phyloP scores from a whole-genome alignment of 176 grass and related monocot genomes.

The Urochloa ruziziensis region DNA sequence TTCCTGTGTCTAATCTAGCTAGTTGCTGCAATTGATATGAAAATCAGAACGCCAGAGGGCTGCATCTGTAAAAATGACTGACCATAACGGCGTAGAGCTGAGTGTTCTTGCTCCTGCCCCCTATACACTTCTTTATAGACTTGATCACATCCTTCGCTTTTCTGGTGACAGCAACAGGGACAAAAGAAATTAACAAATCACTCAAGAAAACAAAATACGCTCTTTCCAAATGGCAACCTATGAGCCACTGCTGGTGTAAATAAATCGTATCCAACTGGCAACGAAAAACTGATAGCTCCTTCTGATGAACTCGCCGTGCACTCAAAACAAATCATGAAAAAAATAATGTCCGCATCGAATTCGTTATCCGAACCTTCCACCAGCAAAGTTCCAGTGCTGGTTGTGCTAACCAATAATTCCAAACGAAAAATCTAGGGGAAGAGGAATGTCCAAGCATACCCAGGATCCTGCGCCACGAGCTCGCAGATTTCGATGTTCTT shows the following conservation, averaged over 20 bases:
- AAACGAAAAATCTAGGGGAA: background rate
- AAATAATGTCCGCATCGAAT: background rate
- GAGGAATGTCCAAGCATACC: conserved; percentile 41
- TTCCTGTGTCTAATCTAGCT: conserved; percentile 9
- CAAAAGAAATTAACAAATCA: background rate
- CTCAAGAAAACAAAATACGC: conserved; percentile 17
- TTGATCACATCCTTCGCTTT: conserved; percentile 94
- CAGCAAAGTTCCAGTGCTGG: conserved; percentile 1
- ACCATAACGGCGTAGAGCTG: conserved; percentile 95
- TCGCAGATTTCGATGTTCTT: conserved; percentile 99
- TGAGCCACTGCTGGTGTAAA: conserved; percentile 16
- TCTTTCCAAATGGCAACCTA: conserved; percentile 42
- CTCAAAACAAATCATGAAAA: conserved; percentile 1
- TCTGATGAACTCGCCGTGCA: conserved; percentile 22
- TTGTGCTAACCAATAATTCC: background rate
- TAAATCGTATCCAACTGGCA: background rate
- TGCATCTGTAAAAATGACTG: conserved; percentile 27
- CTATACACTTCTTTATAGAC: conserved; percentile 76
- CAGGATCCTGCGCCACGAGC: conserved; percentile 76
- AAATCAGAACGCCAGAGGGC: background rate
- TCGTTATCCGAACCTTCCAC: background rate
- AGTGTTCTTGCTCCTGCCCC: conserved; percentile 68
- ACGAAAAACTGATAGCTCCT: background rate
- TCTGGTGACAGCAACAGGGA: conserved; percentile 49
- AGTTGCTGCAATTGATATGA: background rate